phyloP scores from a whole-genome alignment of 2,329 filamentous ascomycete species.

The Akanthomyces dipterigenus region DNA sequence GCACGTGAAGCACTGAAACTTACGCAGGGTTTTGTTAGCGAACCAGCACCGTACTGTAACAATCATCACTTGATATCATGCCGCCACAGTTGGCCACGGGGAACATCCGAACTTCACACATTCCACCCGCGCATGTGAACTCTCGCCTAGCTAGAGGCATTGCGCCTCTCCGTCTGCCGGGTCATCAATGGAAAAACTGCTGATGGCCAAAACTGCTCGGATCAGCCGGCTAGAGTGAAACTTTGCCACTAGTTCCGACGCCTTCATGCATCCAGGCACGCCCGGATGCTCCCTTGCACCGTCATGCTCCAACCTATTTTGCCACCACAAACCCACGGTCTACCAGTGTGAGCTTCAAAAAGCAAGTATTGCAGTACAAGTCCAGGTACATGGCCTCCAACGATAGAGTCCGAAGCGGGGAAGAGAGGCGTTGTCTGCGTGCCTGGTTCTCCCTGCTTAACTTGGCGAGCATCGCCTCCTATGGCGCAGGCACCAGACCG shows the following conservation, averaged over 20 bases:
- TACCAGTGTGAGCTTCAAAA: neutral
- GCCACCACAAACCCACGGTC: neutral
- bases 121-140: neutral
- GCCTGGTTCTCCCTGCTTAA: conserved; percentile 11
- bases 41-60: no score
- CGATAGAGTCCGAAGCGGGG: neutral
- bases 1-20: neutral
- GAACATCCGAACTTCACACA: neutral
- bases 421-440: neutral
- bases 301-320: neutral
- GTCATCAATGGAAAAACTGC: neutral
- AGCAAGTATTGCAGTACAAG: neutral
- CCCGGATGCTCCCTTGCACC: neutral
- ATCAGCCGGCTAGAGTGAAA: neutral
- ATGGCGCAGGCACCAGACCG: conserved; percentile 4
- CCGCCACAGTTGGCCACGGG: neutral
- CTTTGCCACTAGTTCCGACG: neutral
- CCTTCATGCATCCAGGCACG: neutral
- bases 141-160: neutral
- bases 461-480: conserved; percentile 1
- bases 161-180: neutral
- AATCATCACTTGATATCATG: neutral
- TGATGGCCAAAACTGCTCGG: neutral
- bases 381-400: neutral
- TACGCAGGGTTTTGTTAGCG: neutral